Percentiles rank a stretch among this genome's conserved stretches.
Evolutionary conservation across 2,329 filamentous ascomycete species (phyloP).

Genomic region (Sarocladium kiliense): DNA sequence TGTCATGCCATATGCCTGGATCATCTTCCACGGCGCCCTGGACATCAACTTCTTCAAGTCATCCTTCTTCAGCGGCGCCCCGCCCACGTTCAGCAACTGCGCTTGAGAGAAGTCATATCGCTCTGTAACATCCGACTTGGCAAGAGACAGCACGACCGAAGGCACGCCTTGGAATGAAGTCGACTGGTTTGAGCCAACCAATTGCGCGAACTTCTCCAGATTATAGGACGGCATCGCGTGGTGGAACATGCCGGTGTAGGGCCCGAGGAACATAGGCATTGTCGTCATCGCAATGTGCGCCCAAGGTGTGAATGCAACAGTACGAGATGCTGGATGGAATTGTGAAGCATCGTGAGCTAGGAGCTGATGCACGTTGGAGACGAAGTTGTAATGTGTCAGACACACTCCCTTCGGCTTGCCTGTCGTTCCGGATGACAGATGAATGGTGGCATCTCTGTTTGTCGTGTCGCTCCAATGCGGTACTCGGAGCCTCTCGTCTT

Average conservation of each 20-base stretch:
- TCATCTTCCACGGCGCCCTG: constrained; percentile 30
- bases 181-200: constrained; percentile 29
- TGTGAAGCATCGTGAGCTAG: constrained; percentile 28
- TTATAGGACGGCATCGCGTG: constrained; percentile 36
- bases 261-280: constrained; percentile 36
- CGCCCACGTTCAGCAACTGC: constrained; percentile 30
- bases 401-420: constrained; percentile 78
- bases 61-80: constrained; percentile 27
- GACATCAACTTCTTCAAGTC: constrained; percentile 24
- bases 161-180: constrained; percentile 35
- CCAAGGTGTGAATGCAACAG: constrained; percentile 37
- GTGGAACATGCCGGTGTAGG: constrained; percentile 37
- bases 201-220: constrained; percentile 26
- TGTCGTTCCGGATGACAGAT: constrained; percentile 58
- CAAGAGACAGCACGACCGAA: constrained; percentile 30
- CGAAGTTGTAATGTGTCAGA: constrained; percentile 68
- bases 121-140: constrained; percentile 27
- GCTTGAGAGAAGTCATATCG: constrained; percentile 32
- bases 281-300: constrained; percentile 39
- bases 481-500: constrained; percentile 23
- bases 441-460: constrained; percentile 30
- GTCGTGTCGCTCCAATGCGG: constrained; percentile 30
- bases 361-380: constrained; percentile 55
- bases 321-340: constrained; percentile 27
- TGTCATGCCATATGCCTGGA: constrained; percentile 41